Base-by-base conservation (phyloP, 2,329 filamentous ascomycete species). In the Epichloe gansuensis region DNA sequence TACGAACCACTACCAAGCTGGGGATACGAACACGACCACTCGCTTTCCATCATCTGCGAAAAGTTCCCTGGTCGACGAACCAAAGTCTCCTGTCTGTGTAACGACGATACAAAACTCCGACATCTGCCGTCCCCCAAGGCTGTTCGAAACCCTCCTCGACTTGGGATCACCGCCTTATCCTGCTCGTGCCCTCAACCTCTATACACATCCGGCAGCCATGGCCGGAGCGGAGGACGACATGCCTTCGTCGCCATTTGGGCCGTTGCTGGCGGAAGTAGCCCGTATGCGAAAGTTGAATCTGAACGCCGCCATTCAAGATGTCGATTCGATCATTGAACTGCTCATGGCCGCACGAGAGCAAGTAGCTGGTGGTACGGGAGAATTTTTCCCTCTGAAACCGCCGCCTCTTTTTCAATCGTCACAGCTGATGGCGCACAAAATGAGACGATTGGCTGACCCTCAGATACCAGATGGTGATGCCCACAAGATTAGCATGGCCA, bases 261-360 rank as follows among this genome's bases (percentile, higher is more conserved):
- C 71, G 34, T 69, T 95, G 58, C 78, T 86, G 66, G 82, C 82
- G 61, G 88, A 94, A 65, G 80, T 93, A 59, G 78, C 82, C 59
- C 81, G 82, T 61, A 80, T 94, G 55, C 80, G 80, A 61, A 82
- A 78, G 64, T 82, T 79, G 57, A 80, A 83, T 35, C 78, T 91
- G 45, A 78, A 78, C 4, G 80, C 85, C 52, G 84, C 83, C 41
- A 82, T 95, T 54, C 72, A 81, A 37, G 84, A 94, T 75, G 86
- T 95, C 17, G 89, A 97, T 65, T 79, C 81, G 55, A 85, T 91
- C 41, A 89, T 98, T 59, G 80, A 89, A 56, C 70, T 88, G 53
- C 80, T 98, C 31, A 78, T 81, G 57, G 75, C 76, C 47, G 88
- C 91, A 41, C 79, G 89, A 52, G 82, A 88, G 57, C 75, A 81